Conservation (phyloP, 2,329 filamentous ascomycete species). For the Boeremia lycopersici region DNA sequence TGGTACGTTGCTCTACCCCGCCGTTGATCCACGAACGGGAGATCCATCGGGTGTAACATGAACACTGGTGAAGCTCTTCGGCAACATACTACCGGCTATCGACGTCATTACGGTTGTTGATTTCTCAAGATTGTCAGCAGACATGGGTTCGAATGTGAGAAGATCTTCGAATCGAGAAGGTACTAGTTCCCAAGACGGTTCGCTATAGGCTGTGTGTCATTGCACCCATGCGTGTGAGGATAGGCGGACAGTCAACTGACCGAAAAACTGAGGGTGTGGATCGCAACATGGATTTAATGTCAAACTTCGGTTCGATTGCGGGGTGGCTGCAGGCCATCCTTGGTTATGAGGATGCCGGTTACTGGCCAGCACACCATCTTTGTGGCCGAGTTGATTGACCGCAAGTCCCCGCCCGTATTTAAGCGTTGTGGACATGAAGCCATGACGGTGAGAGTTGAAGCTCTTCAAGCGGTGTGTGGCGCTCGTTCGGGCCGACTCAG, state of each 20-base stretch:
- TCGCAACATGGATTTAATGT: constrained; percentile 6
- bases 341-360: background rate
- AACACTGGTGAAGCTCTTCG: constrained; percentile 30
- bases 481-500: background rate
- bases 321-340: constrained; percentile 10
- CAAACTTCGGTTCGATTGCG: constrained; percentile 12
- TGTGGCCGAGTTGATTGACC: background rate
- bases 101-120: constrained; percentile 30
- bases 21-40: constrained; percentile 31
- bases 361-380: background rate
- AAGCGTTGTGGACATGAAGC: background rate
- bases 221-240: background rate
- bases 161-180: background rate
- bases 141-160: background rate
- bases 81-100: constrained; percentile 6
- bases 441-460: background rate
- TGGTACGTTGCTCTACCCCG: constrained; percentile 39
- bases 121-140: constrained; percentile 5
- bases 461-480: background rate
- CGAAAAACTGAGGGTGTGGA: constrained; percentile 7
- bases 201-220: constrained; percentile 2
- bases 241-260: constrained; percentile 9
- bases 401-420: background rate
- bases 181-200: background rate
- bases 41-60: constrained; percentile 29